These are phyloP conservation scores for Rhodamnia argentea DNA, from an alignment of 345 rosid species.

Conservation along the genomic window DNA sequence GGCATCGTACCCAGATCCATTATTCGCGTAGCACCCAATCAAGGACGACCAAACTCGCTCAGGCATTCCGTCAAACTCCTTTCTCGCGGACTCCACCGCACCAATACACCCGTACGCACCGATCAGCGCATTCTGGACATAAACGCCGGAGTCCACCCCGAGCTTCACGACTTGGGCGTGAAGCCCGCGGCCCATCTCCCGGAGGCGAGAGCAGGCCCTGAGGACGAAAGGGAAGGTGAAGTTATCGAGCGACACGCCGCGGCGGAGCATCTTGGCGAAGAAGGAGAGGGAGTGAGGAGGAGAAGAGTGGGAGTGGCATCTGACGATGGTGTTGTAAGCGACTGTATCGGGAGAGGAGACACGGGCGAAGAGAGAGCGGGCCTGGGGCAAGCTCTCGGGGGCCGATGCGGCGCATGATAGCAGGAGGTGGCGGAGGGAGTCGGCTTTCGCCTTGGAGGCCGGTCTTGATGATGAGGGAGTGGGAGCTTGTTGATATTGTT, in stretches of 20 bases:
- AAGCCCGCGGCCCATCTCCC: slow-evolving; percentile 2
- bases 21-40: slow-evolving; percentile 22
- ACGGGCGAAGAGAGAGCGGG: slow-evolving; percentile 16
- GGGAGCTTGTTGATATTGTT: slow-evolving; percentile 16
- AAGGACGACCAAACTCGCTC: slow-evolving; percentile 38
- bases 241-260: slow-evolving; percentile 22
- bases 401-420: slow-evolving; percentile 10
- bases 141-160: slow-evolving; percentile 18
- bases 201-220: slow-evolving; percentile 32
- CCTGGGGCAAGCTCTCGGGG: slow-evolving; percentile 17
- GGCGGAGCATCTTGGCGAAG: slow-evolving; percentile 30
- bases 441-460: slow-evolving; percentile 3
- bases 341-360: slow-evolving; percentile 22
- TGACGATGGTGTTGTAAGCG: slow-evolving; percentile 35
- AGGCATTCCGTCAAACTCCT: slow-evolving; percentile 37
- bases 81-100: slow-evolving; percentile 4
- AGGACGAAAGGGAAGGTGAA: slow-evolving; percentile 55
- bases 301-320: slow-evolving; percentile 23
- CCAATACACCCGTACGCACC: slow-evolving; percentile 16
- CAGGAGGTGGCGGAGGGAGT: slow-evolving; percentile 22
- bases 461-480: slow-evolving; percentile 13
- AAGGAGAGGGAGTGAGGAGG: slow-evolving; percentile 20
- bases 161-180: slow-evolving; percentile 31
- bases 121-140: slow-evolving; percentile 28
- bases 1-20: slow-evolving; percentile 27